Percentiles rank a stretch among this genome's conserved stretches.
phyloP scores from a whole-genome alignment of 1,284 basidiomycete species.

The Athelia sp. region DNA sequence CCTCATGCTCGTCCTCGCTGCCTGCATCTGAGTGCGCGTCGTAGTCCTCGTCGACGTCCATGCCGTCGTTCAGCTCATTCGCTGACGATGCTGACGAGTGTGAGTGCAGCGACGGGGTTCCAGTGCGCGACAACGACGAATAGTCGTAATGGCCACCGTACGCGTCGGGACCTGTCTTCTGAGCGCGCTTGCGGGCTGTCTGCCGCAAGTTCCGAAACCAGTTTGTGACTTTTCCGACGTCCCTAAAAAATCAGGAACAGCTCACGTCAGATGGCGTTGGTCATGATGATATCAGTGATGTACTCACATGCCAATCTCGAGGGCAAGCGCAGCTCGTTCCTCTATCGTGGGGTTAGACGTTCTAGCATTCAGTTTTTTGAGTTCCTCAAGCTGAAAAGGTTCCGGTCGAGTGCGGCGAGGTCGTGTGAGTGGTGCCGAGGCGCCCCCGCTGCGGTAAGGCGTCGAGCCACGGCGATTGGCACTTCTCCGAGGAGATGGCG shows the following conservation, averaged over 20 bases:
- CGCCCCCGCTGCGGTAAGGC: conserved; percentile 36
- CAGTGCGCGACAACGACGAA: conserved; percentile 40
- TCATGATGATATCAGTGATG: conserved; percentile 4
- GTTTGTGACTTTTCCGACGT: conserved; percentile 78
- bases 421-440: conserved; percentile 30
- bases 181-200: conserved; percentile 61
- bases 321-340: conserved; percentile 64
- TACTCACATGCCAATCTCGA: conserved; percentile 68
- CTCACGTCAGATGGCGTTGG: too few relatives aligned
- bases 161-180: conserved; percentile 34
- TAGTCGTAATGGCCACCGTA: conserved; percentile 37
- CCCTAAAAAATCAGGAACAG: conserved; percentile 40
- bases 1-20: conserved; percentile 65
- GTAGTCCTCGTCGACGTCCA: conserved; percentile 42
- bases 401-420: conserved; percentile 71
- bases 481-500: conserved; percentile 31
- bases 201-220: conserved; percentile 80
- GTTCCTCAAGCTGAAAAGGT: conserved; percentile 66
- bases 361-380: conserved; percentile 61
- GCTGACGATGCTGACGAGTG: conserved; percentile 46
- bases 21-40: conserved; percentile 43
- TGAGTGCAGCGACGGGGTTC: conserved; percentile 33
- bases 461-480: conserved; percentile 35
- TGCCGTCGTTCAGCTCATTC: conserved; percentile 34
- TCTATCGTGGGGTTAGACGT: conserved; percentile 76